These are phyloP conservation scores for Entomortierella beljakovae DNA, from an alignment of 192 early-diverging fungal genomes.

Conservation along the genomic window DNA sequence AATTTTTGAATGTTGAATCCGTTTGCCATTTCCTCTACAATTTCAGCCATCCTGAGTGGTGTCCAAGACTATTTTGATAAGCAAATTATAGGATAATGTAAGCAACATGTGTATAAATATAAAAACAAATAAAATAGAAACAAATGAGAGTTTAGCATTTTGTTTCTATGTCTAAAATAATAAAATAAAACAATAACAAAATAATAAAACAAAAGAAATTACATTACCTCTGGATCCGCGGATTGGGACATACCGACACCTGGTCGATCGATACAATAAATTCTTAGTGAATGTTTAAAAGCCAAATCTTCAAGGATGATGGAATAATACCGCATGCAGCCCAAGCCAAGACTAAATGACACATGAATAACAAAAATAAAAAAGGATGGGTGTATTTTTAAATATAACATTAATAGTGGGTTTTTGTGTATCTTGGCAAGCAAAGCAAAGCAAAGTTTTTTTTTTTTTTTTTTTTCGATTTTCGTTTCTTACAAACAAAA, in stretches of 20 bases:
- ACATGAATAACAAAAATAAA: neutral
- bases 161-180: neutral
- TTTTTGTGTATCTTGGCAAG: neutral
- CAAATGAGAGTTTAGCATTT: neutral
- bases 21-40: slow-evolving; percentile 51
- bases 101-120: neutral
- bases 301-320: slow-evolving; percentile 58
- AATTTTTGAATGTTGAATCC: slow-evolving; percentile 59
- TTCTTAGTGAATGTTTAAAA: slow-evolving; percentile 53
- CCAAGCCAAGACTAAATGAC: slow-evolving; percentile 47
- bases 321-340: slow-evolving; percentile 58
- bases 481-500: slow-evolving; percentile 56
- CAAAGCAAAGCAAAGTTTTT: neutral
- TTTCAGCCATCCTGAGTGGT: slow-evolving; percentile 51
- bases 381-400: neutral
- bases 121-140: neutral
- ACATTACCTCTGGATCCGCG: slow-evolving; percentile 44
- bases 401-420: neutral
- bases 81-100: too few species aligned
- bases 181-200: neutral
- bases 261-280: slow-evolving; percentile 57
- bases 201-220: neutral
- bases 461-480: too few species aligned
- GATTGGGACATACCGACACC: slow-evolving; percentile 55
- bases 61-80: slow-evolving; percentile 44